phyloP scores from a whole-genome alignment of 257 asterid species.

The Solanum medicagineum region DNA sequence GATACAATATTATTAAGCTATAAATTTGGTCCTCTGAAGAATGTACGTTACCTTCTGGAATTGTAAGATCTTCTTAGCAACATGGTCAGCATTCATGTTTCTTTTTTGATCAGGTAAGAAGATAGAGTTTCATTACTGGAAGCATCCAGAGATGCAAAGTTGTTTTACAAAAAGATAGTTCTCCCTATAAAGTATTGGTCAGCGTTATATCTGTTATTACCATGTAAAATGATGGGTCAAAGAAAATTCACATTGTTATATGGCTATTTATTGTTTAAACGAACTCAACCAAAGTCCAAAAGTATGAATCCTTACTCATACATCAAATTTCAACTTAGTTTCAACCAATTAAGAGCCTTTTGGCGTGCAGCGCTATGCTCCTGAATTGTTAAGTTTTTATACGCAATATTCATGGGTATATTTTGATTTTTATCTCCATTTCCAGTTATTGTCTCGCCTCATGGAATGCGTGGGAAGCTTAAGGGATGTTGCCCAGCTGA shows the following conservation, averaged over 20 bases:
- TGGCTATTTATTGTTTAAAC: background rate
- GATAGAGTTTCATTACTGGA: background rate
- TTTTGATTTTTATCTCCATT: conserved; percentile 3
- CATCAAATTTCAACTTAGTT: background rate
- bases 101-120: background rate
- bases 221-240: background rate
- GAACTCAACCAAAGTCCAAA: background rate
- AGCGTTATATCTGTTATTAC: background rate
- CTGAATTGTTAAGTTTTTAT: background rate
- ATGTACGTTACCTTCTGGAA: background rate
- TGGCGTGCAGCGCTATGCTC: background rate
- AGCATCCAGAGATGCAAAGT: background rate
- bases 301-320: background rate
- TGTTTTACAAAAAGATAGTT: background rate
- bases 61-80: background rate
- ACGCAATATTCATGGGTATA: background rate
- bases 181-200: background rate
- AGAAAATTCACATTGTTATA: background rate
- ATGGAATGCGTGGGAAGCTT: conserved; percentile 96
- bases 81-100: background rate
- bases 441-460: conserved; percentile 91
- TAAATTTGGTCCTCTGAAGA: background rate
- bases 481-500: conserved; percentile 87
- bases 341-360: background rate
- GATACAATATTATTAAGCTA: background rate